phyloP scores from a whole-genome alignment of 768 basidiomycete genomes.

The Tremella yokohamensis region DNA sequence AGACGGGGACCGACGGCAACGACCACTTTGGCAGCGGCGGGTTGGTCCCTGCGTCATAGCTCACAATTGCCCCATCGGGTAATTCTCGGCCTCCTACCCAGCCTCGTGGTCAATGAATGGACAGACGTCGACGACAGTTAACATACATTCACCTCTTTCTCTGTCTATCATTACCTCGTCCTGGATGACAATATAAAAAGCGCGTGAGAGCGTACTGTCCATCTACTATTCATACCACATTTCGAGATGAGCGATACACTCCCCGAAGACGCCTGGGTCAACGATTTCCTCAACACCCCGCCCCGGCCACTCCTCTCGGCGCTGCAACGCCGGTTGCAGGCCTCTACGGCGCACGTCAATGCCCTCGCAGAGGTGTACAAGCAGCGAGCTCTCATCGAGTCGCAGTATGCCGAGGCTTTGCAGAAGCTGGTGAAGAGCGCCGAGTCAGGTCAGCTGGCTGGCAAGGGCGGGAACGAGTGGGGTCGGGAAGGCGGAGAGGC shows the following conservation, averaged over 20 bases:
- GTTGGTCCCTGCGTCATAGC: too few relatives aligned
- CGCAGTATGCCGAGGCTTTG: constrained; percentile 45
- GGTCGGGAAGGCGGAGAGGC: constrained; percentile 36
- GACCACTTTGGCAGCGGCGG: too few relatives aligned
- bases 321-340: constrained; percentile 32
- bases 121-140: too few relatives aligned
- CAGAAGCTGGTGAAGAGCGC: constrained; percentile 45
- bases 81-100: too few relatives aligned
- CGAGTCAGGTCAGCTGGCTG: constrained; percentile 32
- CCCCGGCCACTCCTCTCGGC: constrained; percentile 38
- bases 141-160: too few relatives aligned
- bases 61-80: too few relatives aligned
- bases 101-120: too few relatives aligned
- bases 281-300: constrained; percentile 30
- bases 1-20: too few relatives aligned
- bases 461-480: constrained; percentile 34
- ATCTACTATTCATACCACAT: too few relatives aligned
- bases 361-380: constrained; percentile 48
- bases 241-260: constrained; percentile 32
- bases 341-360: constrained; percentile 42
- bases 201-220: too few relatives aligned
- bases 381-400: constrained; percentile 47
- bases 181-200: too few relatives aligned
- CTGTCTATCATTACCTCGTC: too few relatives aligned
- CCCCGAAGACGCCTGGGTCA: constrained; percentile 46